Base-by-base conservation (phyloP, 2,329 filamentous ascomycete species). In the Sarocladiaceae sp. region DNA sequence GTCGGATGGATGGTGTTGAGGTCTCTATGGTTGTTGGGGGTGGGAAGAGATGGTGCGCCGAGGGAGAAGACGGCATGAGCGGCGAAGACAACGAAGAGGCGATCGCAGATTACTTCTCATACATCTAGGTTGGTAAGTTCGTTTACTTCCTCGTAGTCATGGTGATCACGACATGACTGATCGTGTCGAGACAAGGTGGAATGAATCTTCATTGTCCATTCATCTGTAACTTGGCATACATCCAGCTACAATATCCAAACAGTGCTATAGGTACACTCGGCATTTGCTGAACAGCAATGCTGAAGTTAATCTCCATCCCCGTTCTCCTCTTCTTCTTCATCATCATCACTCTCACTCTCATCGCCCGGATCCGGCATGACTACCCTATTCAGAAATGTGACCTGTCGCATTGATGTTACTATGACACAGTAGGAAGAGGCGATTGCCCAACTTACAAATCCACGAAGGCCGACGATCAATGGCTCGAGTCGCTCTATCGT, bases 311-410 rank as follows among this genome's bases (percentile, higher is more conserved):
- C n/a, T n/a, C n/a, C n/a, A n/a, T n/a, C n/a, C n/a, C n/a, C n/a
- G n/a, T n/a, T n/a, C n/a, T n/a, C n/a, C n/a, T n/a, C n/a, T n/a
- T n/a, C n/a, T n/a, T 51, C 49, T 0, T 53, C 50, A 0, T 48
- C 49, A 2, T 48, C 51, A 1, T 57, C 60, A 0, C 59, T 60
- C 0, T 62, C 64, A 0, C 63, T 63, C 4, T 63, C 65, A 10
- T 59, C 59, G 7, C 58, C 60, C 2, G 71, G 72, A 57, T 88
- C 85, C 3, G 85, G 84, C 82, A 85, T 85, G 47, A 87, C 82
- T 33, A 85, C 73, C 47, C 72, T 76, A 56, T 88, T 89, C 48
- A 88, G 61, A 61, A 85, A 86, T 23, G 80, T 78, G 44, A 88
- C 69, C 83, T 87, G 27, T 4, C 10, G n/a, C 16, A 5, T 1